These are phyloP conservation scores for Apium graveolens DNA, from an alignment of 129 eudicot species.

Conservation along the genomic window DNA sequence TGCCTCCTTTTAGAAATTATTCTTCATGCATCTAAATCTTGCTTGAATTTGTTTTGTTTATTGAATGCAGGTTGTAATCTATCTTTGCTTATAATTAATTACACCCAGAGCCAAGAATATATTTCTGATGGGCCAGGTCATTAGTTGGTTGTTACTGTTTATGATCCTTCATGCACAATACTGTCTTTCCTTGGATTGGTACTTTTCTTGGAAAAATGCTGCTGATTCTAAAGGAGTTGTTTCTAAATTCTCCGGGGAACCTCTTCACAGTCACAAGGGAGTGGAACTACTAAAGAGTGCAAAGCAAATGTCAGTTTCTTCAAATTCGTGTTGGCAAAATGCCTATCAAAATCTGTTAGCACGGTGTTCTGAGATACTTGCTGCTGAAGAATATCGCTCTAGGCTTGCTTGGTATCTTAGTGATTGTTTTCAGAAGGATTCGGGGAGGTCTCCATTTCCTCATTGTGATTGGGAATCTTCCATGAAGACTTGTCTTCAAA, in stretches of 20 bases:
- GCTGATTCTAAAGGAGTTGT: conserved; percentile 17
- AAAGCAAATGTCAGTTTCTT: conserved; percentile 29
- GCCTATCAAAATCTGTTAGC: conserved; percentile 59
- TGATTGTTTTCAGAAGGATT: conserved; percentile 69
- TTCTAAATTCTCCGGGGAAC: conserved; percentile 55
- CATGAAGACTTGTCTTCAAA: conserved; percentile 47
- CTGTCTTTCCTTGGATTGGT: conserved; percentile 34
- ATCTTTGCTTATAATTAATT: neutral
- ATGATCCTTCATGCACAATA: conserved; percentile 35
- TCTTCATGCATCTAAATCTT: neutral
- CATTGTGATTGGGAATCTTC: conserved; percentile 39
- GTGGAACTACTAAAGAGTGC: conserved; percentile 40
- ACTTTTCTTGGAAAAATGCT: conserved; percentile 25
- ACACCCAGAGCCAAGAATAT: neutral
- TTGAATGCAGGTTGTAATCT: neutral
- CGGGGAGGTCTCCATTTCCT: conserved; percentile 63
- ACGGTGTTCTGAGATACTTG: conserved; percentile 73
- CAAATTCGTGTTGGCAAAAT: conserved; percentile 65
- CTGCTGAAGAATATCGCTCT: conserved; percentile 47
- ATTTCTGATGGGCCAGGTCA: conserved; percentile 2
- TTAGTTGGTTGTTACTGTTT: conserved; percentile 8
- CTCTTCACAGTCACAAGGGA: conserved; percentile 37
- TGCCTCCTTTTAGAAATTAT: neutral
- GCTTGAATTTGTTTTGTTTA: neutral
- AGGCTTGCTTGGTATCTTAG: conserved; percentile 80